phyloP scores from a whole-genome alignment of 2,329 filamentous ascomycete genomes.

The Penicillium sp. region DNA sequence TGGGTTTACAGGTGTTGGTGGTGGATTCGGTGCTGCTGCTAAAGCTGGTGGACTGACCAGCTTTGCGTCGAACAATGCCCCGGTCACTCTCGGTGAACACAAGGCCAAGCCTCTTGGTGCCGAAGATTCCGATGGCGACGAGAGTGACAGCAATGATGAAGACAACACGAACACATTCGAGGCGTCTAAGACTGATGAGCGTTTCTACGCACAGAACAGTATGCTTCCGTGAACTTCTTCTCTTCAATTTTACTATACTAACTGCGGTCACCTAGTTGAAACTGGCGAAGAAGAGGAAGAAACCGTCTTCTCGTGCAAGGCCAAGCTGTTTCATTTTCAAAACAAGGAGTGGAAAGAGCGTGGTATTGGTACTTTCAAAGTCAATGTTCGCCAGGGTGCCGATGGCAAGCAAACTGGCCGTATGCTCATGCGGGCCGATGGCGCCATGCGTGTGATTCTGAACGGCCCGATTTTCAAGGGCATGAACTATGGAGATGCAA shows the following conservation, averaged over 20 bases:
- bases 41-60: constrained; percentile 56
- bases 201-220: constrained; percentile 64
- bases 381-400: constrained; percentile 66
- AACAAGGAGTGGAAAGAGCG: constrained; percentile 84
- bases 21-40: constrained; percentile 52
- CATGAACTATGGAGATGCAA: constrained; percentile 71
- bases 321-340: constrained; percentile 81
- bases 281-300: constrained; percentile 84
- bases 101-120: constrained; percentile 71
- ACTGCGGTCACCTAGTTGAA: constrained; percentile 45
- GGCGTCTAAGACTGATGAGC: constrained; percentile 49
- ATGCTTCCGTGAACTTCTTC: constrained; percentile 33
- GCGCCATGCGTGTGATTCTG: constrained; percentile 80
- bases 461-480: constrained; percentile 79
- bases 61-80: constrained; percentile 66
- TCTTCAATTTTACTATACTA: neutral
- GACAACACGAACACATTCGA: constrained; percentile 48
- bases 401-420: constrained; percentile 64
- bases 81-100: constrained; percentile 42
- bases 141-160: constrained; percentile 50
- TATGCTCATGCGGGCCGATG: constrained; percentile 88
- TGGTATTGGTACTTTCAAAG: constrained; percentile 77
- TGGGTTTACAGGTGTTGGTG: constrained; percentile 38
- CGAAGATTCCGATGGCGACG: constrained; percentile 55
- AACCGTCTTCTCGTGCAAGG: constrained; percentile 72